Percentiles rank a stretch among this genome's conserved stretches.
Conservation (phyloP, 352 stramenopile genomes). For the Phytophthora fragariaefolia region DNA sequence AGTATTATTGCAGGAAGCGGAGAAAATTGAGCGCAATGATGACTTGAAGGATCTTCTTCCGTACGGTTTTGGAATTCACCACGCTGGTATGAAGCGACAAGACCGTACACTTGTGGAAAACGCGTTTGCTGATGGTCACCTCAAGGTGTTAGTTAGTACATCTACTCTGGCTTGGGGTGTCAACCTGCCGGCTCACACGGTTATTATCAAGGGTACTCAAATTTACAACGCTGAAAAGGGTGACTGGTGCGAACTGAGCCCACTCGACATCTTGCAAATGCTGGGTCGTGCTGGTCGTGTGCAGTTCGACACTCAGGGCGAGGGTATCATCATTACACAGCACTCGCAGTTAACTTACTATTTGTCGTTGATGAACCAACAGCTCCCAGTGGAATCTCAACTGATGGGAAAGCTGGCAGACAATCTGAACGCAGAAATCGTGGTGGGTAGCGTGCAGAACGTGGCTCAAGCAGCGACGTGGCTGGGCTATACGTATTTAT, state of each 20-base stretch:
- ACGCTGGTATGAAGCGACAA: constrained; percentile 97
- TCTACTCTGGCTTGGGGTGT: constrained; percentile 99
- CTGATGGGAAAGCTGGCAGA: constrained; percentile 96
- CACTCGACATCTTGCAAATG: constrained; percentile 99
- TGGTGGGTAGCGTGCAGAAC: constrained; percentile 96
- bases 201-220: constrained; percentile 99
- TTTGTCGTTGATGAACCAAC: constrained; percentile 99
- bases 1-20: constrained; percentile 95
- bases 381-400: constrained; percentile 99
- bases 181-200: constrained; percentile 99
- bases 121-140: constrained; percentile 97
- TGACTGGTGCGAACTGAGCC: constrained; percentile 98
- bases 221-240: constrained; percentile 99
- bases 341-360: constrained; percentile 99
- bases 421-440: constrained; percentile 99
- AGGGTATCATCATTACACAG: constrained; percentile 99
- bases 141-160: constrained; percentile 98
- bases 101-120: constrained; percentile 99
- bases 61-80: constrained; percentile 99
- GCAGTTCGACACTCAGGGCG: constrained; percentile 97
- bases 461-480: constrained; percentile 96
- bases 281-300: constrained; percentile 97
- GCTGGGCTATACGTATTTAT: constrained; percentile 99
- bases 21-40: constrained; percentile 94
- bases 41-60: constrained; percentile 99